These are phyloP conservation scores for Curvularia lunata DNA, from an alignment of 2,329 filamentous ascomycete species.

Conservation along the genomic window DNA sequence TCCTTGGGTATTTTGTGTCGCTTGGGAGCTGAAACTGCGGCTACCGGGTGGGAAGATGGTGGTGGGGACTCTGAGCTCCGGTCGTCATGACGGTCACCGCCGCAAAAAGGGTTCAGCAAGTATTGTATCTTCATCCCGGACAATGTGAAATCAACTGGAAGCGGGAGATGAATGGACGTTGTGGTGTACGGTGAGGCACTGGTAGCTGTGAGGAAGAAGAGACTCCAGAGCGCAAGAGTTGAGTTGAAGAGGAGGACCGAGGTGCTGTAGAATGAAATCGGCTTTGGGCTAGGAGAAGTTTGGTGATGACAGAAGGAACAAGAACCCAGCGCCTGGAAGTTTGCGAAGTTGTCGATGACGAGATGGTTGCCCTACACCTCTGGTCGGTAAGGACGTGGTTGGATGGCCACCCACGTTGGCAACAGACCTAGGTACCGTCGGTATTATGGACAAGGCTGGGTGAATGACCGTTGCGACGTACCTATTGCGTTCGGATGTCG, in stretches of 20 bases:
- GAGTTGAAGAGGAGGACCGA: slow-evolving; percentile 21
- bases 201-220: slow-evolving; percentile 19
- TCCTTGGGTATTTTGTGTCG: slow-evolving; percentile 69
- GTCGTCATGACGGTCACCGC: slow-evolving; percentile 24
- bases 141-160: neutral
- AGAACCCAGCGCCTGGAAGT: slow-evolving; percentile 30
- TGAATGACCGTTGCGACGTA: slow-evolving; percentile 17
- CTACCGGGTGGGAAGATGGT: slow-evolving; percentile 14
- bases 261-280: slow-evolving; percentile 32
- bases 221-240: slow-evolving; percentile 27
- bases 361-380: slow-evolving; percentile 31
- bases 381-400: slow-evolving; percentile 24
- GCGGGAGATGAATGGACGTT: slow-evolving; percentile 7
- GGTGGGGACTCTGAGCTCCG: slow-evolving; percentile 22
- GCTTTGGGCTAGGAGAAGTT: slow-evolving; percentile 25
- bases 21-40: slow-evolving; percentile 27
- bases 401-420: slow-evolving; percentile 1
- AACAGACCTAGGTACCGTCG: slow-evolving; percentile 15
- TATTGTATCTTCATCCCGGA: slow-evolving; percentile 49
- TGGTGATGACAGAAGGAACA: slow-evolving; percentile 29
- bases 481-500: slow-evolving; percentile 13
- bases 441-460: neutral
- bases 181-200: slow-evolving; percentile 26
- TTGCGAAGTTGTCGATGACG: slow-evolving; percentile 41
- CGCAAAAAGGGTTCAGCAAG: slow-evolving; percentile 49